Evolutionary conservation across 345 rosid genomes (phyloP).

Genomic region (Balakata baccata): DNA sequence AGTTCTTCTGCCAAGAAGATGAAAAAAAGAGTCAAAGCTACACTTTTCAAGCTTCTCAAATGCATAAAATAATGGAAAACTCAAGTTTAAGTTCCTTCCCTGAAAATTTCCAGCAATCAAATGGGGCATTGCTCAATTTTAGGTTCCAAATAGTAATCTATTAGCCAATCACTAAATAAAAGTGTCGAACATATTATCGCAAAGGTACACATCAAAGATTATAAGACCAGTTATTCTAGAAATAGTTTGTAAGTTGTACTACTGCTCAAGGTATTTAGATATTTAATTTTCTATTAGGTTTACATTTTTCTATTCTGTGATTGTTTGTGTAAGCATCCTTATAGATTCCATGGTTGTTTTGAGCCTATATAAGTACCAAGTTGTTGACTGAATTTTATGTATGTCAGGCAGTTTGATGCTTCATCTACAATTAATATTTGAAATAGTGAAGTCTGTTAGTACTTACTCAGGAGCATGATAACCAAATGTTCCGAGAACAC

Average conservation of each 20-base stretch:
- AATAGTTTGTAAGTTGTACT: not conserved
- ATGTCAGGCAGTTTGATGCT: not conserved
- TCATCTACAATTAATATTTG: not conserved
- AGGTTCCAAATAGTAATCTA: conserved; percentile 4
- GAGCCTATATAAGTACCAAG: not conserved
- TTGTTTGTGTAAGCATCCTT: not conserved
- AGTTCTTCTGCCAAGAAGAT: not conserved
- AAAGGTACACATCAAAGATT: not conserved
- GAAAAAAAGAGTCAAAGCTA: not conserved
- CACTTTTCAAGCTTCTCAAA: conserved; percentile 1
- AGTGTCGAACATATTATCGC: not conserved
- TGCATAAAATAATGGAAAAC: not conserved
- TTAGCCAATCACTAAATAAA: not conserved
- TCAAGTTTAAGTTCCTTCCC: not conserved
- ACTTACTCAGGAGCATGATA: conserved; percentile 98
- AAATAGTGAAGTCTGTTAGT: conserved; percentile 4
- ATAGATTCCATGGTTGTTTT: not conserved
- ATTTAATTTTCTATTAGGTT: not conserved
- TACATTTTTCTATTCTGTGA: not conserved
- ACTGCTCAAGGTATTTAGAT: not conserved
- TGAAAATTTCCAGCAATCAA: conserved; percentile 6
- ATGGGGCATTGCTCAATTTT: conserved; percentile 5
- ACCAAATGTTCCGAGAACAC: conserved; percentile 94
- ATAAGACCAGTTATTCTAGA: not conserved
- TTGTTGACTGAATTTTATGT: not conserved